phyloP scores from a whole-genome alignment of 2,329 filamentous ascomycete species.

The Pyrenophora seminiperda region DNA sequence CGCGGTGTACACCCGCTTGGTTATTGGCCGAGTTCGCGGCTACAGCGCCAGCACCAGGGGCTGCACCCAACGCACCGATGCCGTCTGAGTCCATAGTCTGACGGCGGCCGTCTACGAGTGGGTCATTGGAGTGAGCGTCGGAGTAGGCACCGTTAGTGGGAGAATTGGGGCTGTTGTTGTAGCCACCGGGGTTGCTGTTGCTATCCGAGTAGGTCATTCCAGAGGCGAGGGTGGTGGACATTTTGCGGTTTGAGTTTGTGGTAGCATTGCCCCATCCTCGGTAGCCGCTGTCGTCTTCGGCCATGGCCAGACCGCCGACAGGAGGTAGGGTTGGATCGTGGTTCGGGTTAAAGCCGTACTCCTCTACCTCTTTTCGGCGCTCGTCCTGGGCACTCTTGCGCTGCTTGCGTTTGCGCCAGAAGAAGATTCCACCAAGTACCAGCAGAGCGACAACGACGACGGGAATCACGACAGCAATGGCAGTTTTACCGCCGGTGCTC shows the following conservation, averaged over 20 bases:
- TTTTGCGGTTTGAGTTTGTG: conserved; percentile 72
- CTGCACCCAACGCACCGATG: conserved; percentile 74
- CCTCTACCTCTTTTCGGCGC: conserved; percentile 92
- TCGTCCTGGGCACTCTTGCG: conserved; percentile 84
- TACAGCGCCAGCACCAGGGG: conserved; percentile 21
- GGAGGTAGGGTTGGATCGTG: conserved; percentile 80
- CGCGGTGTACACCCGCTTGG: conserved; percentile 73
- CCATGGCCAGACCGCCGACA: conserved; percentile 65
- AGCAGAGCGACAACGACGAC: conserved; percentile 86
- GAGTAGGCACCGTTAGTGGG: conserved; percentile 68
- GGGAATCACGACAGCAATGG: conserved; percentile 91
- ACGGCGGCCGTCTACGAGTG: conserved; percentile 58
- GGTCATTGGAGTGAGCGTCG: conserved; percentile 72
- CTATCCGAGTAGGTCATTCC: conserved; percentile 74
- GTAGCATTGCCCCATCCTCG: conserved; percentile 91
- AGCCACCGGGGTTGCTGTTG: conserved; percentile 60
- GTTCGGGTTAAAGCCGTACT: conserved; percentile 98
- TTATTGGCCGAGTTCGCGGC: conserved; percentile 69
- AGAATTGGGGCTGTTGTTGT: conserved; percentile 60
- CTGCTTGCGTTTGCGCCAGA: conserved; percentile 88
- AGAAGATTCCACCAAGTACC: conserved; percentile 74
- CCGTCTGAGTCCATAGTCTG: conserved; percentile 73
- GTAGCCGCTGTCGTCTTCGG: conserved; percentile 78
- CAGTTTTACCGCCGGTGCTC: conserved; percentile 72
- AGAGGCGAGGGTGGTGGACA: conserved; percentile 86